These are phyloP conservation scores for Globisporangium camurandrum DNA, from an alignment of 352 stramenopile genomes.

Conservation along the genomic window DNA sequence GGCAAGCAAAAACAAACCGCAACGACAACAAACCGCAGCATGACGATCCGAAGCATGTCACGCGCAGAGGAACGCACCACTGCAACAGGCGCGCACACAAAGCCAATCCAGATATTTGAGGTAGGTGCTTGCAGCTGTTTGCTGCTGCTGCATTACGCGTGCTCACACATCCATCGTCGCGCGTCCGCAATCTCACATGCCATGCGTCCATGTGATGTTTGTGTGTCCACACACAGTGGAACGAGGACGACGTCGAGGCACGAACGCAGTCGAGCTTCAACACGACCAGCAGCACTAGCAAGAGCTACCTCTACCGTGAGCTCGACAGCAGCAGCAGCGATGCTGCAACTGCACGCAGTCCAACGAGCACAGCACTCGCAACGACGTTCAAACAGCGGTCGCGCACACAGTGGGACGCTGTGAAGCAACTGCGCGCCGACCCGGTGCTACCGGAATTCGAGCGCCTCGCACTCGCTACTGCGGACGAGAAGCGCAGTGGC, in stretches of 20 bases:
- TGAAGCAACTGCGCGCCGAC: slow-evolving; percentile 36
- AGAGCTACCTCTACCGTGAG: slow-evolving; percentile 9
- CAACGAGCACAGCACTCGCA: slow-evolving; percentile 32
- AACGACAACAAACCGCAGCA: neutral
- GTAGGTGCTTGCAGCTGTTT: neutral
- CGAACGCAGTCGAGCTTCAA: neutral
- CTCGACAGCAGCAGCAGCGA: neutral
- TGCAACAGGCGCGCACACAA: neutral
- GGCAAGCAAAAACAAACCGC: too few relatives aligned
- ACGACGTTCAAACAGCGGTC: slow-evolving; percentile 42
- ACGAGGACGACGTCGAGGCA: neutral
- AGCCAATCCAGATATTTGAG: slow-evolving; percentile 8
- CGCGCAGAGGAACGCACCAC: neutral
- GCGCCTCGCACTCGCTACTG: slow-evolving; percentile 7
- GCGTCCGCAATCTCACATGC: slow-evolving; percentile 5
- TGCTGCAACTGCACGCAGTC: neutral
- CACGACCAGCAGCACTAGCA: slow-evolving; percentile 7
- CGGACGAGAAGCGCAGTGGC: slow-evolving; percentile 8
- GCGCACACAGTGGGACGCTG: slow-evolving; percentile 27
- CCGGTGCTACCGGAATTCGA: slow-evolving; percentile 37
- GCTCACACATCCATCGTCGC: neutral
- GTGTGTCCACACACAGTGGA: too few relatives aligned
- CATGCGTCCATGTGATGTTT: too few relatives aligned
- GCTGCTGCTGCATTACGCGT: neutral
- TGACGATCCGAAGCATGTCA: neutral